Evolutionary conservation across 208 protist genomes (phyloP), one percentile per base, ranked within the genome.

Genomic region (Acanthamoeba pearcei): DNA sequence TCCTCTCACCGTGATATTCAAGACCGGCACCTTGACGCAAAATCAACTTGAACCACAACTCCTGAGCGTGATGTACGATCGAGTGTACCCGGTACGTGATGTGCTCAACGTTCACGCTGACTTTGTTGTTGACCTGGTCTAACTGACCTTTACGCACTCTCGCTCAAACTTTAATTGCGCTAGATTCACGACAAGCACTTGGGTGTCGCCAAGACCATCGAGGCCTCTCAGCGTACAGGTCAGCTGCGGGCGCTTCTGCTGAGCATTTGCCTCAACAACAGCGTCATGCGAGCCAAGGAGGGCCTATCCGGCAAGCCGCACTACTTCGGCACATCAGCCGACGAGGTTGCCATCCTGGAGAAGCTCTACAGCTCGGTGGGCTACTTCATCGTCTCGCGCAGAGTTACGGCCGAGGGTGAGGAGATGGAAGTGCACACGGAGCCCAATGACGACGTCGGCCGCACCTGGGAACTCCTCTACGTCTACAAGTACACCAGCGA

Each of bases 401-500:
- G 29, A 17, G 49, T 85, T 42, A 94, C 91, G 19, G 38, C 91
- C 53, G 91, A 94, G 19, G 91, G 91, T n/a, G 91, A 94, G 42
- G 91, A 94, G 24, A 24, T 94, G 17, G 64, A 85, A 29, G 17
- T 94, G 55, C 91, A 94, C 42, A 94, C 91, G 10, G 88, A 78
- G 13, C 91, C 72, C 32, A 85, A 94, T 70, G 51, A 94, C 38
- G 72, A 80, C 27, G 55, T 49, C 13, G 85, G 85, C 38, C 46
- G 17, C 35, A 17, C n/a, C 19, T 94, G 91, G 91, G 27, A 85
- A 68, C 93, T 85, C 42, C 72, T 94, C 24, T 94, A 94, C 29
- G 74, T 85, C 5, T 85, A 94, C 53, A 94, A 94, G 74, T 94
- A 94, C 70, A 94, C 91, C 51, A 94, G 91, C 72, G 72, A 94